A percentile compares a stretch with the other conserved stretches of the same genome.
Conservation (phyloP, 2,329 filamentous ascomycete species). For the Cladosporium halotolerans region DNA sequence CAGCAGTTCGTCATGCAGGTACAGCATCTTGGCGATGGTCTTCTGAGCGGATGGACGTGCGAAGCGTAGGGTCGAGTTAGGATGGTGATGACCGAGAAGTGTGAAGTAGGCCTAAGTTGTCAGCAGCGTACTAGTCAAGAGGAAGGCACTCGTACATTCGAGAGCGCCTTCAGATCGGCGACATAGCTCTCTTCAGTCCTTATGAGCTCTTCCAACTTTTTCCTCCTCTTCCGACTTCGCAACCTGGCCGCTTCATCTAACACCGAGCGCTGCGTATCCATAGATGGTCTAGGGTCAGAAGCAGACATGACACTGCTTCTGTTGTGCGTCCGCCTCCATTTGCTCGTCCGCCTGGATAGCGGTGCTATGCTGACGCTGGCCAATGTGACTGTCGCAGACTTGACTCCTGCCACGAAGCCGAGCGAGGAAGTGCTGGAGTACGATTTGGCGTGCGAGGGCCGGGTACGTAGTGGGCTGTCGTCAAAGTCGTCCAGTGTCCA, state of each 20-base stretch:
- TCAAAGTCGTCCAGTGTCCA: slow-evolving; percentile 34
- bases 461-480: slow-evolving; percentile 9
- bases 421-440: slow-evolving; percentile 67
- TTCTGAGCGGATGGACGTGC: slow-evolving; percentile 25
- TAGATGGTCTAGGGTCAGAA: slow-evolving; percentile 59
- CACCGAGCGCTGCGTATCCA: slow-evolving; percentile 48
- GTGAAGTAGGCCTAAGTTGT: slow-evolving; percentile 39
- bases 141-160: slow-evolving; percentile 56
- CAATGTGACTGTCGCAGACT: slow-evolving; percentile 73
- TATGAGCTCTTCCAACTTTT: slow-evolving; percentile 78
- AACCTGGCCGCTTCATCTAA: slow-evolving; percentile 65
- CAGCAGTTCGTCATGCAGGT: slow-evolving; percentile 77
- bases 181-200: slow-evolving; percentile 84
- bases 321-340: slow-evolving; percentile 55
- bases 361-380: slow-evolving; percentile 64
- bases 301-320: slow-evolving; percentile 53
- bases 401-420: slow-evolving; percentile 72
- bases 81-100: slow-evolving; percentile 25
- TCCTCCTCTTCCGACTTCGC: slow-evolving; percentile 67
- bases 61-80: slow-evolving; percentile 20
- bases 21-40: slow-evolving; percentile 60
- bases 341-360: slow-evolving; percentile 50
- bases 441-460: slow-evolving; percentile 33
- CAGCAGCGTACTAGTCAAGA: background rate
- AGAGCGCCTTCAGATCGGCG: slow-evolving; percentile 75